Evolutionary conservation across 345 rosid species (phyloP).

Genomic region (Geranium rotundifolium): DNA sequence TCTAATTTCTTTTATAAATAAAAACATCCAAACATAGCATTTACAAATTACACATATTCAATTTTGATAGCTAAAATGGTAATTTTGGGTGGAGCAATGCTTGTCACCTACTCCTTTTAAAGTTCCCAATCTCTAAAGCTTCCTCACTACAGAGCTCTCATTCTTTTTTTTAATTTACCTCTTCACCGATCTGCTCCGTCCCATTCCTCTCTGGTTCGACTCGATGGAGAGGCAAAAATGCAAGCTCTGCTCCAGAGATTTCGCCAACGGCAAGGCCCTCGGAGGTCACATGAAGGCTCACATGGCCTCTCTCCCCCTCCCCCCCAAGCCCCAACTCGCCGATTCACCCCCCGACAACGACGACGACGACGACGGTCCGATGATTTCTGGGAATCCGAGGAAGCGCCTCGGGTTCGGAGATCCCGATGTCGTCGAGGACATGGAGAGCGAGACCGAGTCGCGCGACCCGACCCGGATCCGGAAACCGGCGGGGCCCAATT

Average conservation of each 20-base stretch:
- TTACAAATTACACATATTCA: too few relatives aligned
- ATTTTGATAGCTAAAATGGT: too few relatives aligned
- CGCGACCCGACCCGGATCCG: conserved; percentile 11
- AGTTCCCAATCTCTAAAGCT: too few relatives aligned
- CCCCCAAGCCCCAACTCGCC: not conserved
- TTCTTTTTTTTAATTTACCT: too few relatives aligned
- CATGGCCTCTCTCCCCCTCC: not conserved
- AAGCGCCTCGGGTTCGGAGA: conserved; percentile 22
- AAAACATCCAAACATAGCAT: too few relatives aligned
- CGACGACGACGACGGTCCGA: not conserved
- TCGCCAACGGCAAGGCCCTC: not conserved
- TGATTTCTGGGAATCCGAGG: conserved; percentile 20
- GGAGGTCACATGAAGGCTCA: not conserved
- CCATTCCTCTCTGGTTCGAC: not conserved
- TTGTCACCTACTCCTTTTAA: too few relatives aligned
- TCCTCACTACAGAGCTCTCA: too few relatives aligned
- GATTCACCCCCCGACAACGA: not conserved
- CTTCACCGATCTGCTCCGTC: not conserved
- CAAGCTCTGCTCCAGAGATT: not conserved
- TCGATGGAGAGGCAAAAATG: not conserved
- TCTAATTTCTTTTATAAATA: too few relatives aligned
- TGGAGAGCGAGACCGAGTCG: conserved; percentile 28
- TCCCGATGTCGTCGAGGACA: conserved; percentile 25
- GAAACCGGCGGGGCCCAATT: not conserved
- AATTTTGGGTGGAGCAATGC: too few relatives aligned